These are phyloP conservation scores for Alectoria sarmentosa DNA, from an alignment of 495 filamentous ascomycete species.

Conservation along the genomic window DNA sequence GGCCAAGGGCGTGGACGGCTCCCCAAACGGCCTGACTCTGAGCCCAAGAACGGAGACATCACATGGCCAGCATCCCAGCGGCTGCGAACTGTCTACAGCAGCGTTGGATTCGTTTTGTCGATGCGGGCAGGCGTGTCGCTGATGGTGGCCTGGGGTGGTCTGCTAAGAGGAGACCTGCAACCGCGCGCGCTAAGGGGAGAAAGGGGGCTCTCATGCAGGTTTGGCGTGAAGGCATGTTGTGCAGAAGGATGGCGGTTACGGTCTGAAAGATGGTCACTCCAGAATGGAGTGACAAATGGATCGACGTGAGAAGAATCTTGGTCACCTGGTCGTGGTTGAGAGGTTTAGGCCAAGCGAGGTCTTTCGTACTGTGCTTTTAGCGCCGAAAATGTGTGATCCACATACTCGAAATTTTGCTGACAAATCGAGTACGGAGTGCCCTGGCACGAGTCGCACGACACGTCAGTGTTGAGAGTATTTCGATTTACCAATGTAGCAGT, in stretches of 20 bases:
- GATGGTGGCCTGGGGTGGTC: background rate
- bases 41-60: background rate
- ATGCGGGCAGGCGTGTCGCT: background rate
- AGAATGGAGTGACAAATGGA: background rate
- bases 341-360: background rate
- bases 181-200: constrained; percentile 13
- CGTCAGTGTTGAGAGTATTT: background rate
- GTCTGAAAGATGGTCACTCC: background rate
- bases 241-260: constrained; percentile 2
- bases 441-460: background rate
- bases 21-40: background rate
- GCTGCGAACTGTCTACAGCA: constrained; percentile 8
- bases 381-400: background rate
- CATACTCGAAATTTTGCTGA: background rate
- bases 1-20: background rate
- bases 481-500: background rate
- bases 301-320: background rate
- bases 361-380: background rate
- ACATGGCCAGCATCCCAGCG: background rate
- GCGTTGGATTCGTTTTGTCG: constrained; percentile 9
- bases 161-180: constrained; percentile 4
- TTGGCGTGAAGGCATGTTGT: constrained; percentile 10
- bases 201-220: constrained; percentile 4
- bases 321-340: background rate
- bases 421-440: background rate